phyloP scores from a whole-genome alignment of 2,329 filamentous ascomycete species.

The Emmonsiellopsis sp. region DNA sequence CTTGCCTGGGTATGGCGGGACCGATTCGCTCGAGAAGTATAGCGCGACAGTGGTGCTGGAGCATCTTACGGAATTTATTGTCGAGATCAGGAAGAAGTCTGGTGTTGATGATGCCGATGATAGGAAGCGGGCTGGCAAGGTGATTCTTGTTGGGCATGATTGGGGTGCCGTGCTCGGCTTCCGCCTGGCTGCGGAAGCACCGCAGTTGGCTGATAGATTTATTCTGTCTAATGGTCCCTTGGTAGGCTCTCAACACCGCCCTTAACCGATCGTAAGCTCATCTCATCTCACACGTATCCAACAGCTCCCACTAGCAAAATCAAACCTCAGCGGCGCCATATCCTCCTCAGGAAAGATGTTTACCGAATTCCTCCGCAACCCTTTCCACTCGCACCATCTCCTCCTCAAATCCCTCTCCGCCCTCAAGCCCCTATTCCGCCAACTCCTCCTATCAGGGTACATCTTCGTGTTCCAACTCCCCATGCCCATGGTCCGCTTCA shows the following conservation, averaged over 20 bases:
- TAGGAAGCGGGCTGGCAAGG: slow-evolving; percentile 28
- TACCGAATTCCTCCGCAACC: slow-evolving; percentile 36
- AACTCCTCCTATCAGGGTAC: slow-evolving; percentile 43
- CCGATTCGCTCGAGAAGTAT: slow-evolving; percentile 42
- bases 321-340: slow-evolving; percentile 33
- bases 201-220: slow-evolving; percentile 45
- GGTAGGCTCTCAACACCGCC: slow-evolving; percentile 26
- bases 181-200: slow-evolving; percentile 50
- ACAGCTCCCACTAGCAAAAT: slow-evolving; percentile 32
- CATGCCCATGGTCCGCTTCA: slow-evolving; percentile 31
- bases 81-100: slow-evolving; percentile 41
- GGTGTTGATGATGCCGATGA: slow-evolving; percentile 22
- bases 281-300: not conserved
- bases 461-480: slow-evolving; percentile 47
- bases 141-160: slow-evolving; percentile 44
- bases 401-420: slow-evolving; percentile 35
- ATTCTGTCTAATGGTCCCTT: slow-evolving; percentile 45
- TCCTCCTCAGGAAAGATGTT: slow-evolving; percentile 42
- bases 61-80: slow-evolving; percentile 43
- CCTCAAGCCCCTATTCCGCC: slow-evolving; percentile 39
- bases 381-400: slow-evolving; percentile 34
- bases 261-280: slow-evolving; percentile 1
- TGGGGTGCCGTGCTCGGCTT: slow-evolving; percentile 46
- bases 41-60: slow-evolving; percentile 44
- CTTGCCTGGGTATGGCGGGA: slow-evolving; percentile 51